Percentiles rank a stretch among this genome's conserved stretches.
phyloP scores from a whole-genome alignment of 768 basidiomycete species.

The Hirschioporus abietinus region DNA sequence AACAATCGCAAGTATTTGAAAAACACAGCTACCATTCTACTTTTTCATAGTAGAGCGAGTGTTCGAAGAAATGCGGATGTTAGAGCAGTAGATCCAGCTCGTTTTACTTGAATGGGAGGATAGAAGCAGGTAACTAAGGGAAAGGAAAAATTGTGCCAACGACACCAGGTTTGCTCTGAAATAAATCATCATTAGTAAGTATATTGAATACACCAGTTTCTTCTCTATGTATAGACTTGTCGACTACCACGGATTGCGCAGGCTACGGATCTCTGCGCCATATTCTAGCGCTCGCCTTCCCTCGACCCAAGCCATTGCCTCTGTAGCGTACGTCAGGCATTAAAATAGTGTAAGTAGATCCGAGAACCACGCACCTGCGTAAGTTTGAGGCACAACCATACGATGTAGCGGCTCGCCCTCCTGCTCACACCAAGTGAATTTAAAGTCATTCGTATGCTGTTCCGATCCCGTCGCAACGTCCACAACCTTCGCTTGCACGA shows the following conservation, averaged over 20 bases:
- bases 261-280: conserved; percentile 56
- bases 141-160: too few relatives aligned
- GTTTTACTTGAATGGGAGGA: too few relatives aligned
- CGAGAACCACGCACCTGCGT: conserved; percentile 47
- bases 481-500: conserved; percentile 67
- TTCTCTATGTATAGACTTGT: background rate
- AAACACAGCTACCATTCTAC: too few relatives aligned
- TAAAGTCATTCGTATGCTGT: conserved; percentile 69
- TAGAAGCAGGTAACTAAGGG: too few relatives aligned
- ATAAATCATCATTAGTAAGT: too few relatives aligned
- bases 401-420: conserved; percentile 31
- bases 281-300: conserved; percentile 67
- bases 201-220: background rate
- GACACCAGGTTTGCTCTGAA: too few relatives aligned
- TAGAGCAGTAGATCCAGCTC: too few relatives aligned
- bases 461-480: conserved; percentile 61
- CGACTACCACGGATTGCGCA: conserved; percentile 9
- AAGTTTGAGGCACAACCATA: conserved; percentile 63
- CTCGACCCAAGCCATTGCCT: conserved; percentile 84
- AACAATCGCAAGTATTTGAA: too few relatives aligned
- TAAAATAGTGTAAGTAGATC: conserved; percentile 15
- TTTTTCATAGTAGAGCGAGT: too few relatives aligned
- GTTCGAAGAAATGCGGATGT: too few relatives aligned
- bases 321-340: conserved; percentile 32
- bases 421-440: conserved; percentile 59